Evolutionary conservation across 1,284 basidiomycete species (phyloP).

Genomic region (Microbotryum saponariae): DNA sequence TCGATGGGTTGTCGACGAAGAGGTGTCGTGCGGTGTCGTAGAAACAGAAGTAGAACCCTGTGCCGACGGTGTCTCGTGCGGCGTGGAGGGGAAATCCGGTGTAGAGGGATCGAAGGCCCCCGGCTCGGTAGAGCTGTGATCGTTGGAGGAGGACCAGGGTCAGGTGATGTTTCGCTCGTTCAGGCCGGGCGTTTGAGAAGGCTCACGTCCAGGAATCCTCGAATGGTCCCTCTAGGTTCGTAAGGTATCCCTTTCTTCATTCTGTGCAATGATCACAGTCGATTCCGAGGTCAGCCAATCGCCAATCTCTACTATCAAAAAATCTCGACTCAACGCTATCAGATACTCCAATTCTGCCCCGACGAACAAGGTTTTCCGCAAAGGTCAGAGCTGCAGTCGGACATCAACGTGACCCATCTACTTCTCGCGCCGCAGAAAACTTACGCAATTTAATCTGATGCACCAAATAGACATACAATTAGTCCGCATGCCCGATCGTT

Average conservation of each 20-base stretch:
- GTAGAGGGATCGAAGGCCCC: constrained; percentile 66
- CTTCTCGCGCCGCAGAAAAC: not conserved
- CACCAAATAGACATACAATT: no score
- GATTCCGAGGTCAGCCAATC: not conserved
- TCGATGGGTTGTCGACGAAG: constrained; percentile 59
- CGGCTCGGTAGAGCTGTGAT: constrained; percentile 38
- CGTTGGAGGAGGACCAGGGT: not conserved
- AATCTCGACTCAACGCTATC: constrained; percentile 54
- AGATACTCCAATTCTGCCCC: constrained; percentile 70
- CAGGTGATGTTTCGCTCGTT: not conserved
- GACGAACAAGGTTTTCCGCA: no score
- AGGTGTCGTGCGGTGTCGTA: constrained; percentile 76
- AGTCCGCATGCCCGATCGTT: constrained; percentile 19
- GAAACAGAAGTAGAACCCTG: constrained; percentile 75
- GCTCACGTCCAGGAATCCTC: constrained; percentile 29
- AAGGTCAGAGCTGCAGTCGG: not conserved
- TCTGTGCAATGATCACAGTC: constrained; percentile 5
- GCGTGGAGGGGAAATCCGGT: constrained; percentile 69
- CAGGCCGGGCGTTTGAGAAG: not conserved
- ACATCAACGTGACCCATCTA: no score
- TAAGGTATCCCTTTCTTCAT: constrained; percentile 34
- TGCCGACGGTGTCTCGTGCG: constrained; percentile 47
- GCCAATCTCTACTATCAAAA: not conserved
- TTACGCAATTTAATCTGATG: constrained; percentile 26
- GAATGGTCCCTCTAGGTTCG: constrained; percentile 32